Base-by-base conservation (phyloP, 257 asterid species). In the Rhazya stricta region DNA sequence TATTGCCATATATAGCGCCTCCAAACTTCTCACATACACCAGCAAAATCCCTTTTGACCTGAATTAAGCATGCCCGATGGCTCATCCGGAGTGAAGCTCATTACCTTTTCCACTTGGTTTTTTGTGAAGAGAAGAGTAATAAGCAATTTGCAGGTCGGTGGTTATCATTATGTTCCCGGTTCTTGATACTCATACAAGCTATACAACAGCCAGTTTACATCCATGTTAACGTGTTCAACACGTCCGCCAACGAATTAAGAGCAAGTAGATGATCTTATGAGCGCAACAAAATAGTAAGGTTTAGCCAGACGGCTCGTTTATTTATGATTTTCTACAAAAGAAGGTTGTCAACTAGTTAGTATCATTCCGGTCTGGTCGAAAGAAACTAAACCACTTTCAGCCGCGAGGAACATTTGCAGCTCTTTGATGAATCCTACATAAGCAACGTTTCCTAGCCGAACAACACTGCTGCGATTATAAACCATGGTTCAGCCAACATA, bases 161-260 rank as follows among this genome's bases (percentile, higher is more conserved):
- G 36, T 88, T 63, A 32, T 86, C 53, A 83, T 86, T 3, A 81
- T 85, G 86, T 81, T 81, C 10, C 67, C 83, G 1, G 87, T 86
- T 84, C 0, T 83, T 86, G 0, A 83, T 87, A 36, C 80, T 89
- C 27, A 89, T 84, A 0, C 80, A 77, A 39, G 85, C 76, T 86
- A 88, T 43, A n/a, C n/a, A n/a, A 88, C 93, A 0, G 91, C 93
- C 15, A 86, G 88, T 76, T 88, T 9, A 42, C 91, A 3, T 80
- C 93, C 21, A 85, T 83, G 85, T 27, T 88, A 71, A 88, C 93
- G n/a, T 2, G 87, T 87, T 25, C 78, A 86, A 67, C 73, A 86
- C 56, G 80, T 87, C 23, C 84, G 48, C 94, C 90, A 18, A 81
- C 91, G n/a, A 4, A 72, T 89, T 4, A 85, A 83, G 11, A 82